Percentiles rank a stretch among this genome's conserved stretches.
Evolutionary conservation across 768 basidiomycete genomes (phyloP).

Genomic region (Boletus fagicola): DNA sequence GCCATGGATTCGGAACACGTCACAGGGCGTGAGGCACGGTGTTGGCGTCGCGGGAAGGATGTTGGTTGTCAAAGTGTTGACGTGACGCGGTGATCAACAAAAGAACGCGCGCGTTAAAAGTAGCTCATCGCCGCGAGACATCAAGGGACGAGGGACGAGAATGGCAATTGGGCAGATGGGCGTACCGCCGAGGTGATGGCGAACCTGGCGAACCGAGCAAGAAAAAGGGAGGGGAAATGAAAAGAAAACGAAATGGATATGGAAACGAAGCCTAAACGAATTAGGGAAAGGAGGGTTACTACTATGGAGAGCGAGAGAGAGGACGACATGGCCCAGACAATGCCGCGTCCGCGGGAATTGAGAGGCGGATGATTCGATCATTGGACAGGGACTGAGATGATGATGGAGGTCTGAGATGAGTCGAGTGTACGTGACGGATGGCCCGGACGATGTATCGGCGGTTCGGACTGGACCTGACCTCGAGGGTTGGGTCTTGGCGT

Average conservation of each 20-base stretch:
- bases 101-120: constrained; percentile 3
- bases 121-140: constrained; percentile 4
- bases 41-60: constrained; percentile 7
- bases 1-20: neutral
- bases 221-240: neutral
- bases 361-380: neutral
- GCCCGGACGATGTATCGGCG: neutral
- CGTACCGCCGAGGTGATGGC: constrained; percentile 6
- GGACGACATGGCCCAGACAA: neutral
- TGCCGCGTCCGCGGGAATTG: constrained; percentile 6
- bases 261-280: constrained; percentile 1
- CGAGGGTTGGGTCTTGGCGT: neutral
- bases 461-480: neutral
- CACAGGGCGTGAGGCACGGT: neutral
- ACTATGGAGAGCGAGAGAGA: neutral
- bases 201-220: neutral
- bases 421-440: neutral
- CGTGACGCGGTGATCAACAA: constrained; percentile 16
- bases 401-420: neutral
- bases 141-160: constrained; percentile 5
- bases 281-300: neutral
- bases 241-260: neutral
- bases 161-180: neutral
- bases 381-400: neutral
- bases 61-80: constrained; percentile 4